Evolutionary conservation across 148 eudicot species (phyloP).

Genomic region (Persicaria maculosa): DNA sequence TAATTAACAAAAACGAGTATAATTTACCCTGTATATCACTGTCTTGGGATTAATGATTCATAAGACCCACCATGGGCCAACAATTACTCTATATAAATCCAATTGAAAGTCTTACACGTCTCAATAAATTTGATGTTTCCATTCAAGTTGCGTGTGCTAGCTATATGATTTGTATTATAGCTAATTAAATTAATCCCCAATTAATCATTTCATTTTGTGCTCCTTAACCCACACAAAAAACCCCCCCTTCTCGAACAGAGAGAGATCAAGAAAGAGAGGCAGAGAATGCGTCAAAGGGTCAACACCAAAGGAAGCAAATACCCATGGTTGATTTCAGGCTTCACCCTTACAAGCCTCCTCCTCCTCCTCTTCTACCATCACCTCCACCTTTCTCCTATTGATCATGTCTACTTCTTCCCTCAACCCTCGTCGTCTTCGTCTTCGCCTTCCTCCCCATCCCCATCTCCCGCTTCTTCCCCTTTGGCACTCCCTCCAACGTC

Average conservation of each 20-base stretch:
- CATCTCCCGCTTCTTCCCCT: background rate
- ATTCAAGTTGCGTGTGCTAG: background rate
- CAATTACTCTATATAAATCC: too few species aligned
- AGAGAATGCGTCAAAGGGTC: background rate
- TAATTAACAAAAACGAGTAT: too few species aligned
- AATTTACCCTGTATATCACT: too few species aligned
- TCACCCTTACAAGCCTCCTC: background rate
- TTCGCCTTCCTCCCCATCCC: background rate
- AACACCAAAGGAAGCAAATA: background rate
- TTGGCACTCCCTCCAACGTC: background rate
- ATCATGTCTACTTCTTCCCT: background rate
- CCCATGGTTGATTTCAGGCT: background rate
- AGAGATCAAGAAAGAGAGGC: background rate
- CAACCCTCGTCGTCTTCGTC: background rate
- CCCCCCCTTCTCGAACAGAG: background rate
- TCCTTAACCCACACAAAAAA: background rate
- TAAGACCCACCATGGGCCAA: too few species aligned
- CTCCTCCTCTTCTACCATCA: background rate
- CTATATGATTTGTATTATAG: too few species aligned
- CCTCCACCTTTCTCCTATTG: conserved; percentile 2
- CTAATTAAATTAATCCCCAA: background rate
- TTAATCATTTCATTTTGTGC: background rate
- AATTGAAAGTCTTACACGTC: too few species aligned
- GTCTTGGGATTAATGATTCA: too few species aligned
- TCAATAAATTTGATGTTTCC: background rate